Conservation (phyloP, 257 asterid species). For the Fraxinus pennsylvanica region DNA sequence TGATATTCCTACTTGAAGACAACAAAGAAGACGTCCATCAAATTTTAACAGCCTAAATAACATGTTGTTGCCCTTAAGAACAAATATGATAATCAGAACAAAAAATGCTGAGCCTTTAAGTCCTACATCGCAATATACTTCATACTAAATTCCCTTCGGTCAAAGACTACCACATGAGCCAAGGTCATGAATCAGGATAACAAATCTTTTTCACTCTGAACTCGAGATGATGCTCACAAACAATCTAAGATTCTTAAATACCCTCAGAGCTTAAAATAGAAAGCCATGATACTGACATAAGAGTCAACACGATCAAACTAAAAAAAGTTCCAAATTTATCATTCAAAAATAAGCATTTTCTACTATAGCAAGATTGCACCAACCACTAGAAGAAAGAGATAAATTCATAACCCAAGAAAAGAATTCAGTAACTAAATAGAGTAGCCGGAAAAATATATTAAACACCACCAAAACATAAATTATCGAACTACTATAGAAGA, state of each 20-base stretch:
- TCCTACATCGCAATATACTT: not conserved
- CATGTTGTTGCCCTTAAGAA: not conserved
- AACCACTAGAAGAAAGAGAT: not conserved
- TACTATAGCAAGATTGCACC: too few species aligned
- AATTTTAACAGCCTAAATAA: not conserved
- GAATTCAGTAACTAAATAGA: not conserved
- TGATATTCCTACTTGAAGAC: not conserved
- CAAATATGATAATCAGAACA: not conserved
- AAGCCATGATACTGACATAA: not conserved
- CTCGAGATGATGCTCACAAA: not conserved
- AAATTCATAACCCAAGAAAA: constrained; percentile 9
- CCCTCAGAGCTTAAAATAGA: constrained; percentile 11
- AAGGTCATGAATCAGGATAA: not conserved
- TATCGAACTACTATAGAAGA: not conserved
- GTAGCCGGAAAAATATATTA: not conserved
- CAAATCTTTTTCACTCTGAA: not conserved
- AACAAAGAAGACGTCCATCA: not conserved
- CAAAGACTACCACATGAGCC: not conserved
- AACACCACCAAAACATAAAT: not conserved
- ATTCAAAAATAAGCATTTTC: not conserved
- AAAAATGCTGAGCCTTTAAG: not conserved
- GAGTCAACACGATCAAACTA: not conserved
- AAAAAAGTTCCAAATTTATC: not conserved
- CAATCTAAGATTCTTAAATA: not conserved
- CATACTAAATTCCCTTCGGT: not conserved